phyloP scores from a whole-genome alignment of 257 asterid genomes.

The Cruciata laevipes region DNA sequence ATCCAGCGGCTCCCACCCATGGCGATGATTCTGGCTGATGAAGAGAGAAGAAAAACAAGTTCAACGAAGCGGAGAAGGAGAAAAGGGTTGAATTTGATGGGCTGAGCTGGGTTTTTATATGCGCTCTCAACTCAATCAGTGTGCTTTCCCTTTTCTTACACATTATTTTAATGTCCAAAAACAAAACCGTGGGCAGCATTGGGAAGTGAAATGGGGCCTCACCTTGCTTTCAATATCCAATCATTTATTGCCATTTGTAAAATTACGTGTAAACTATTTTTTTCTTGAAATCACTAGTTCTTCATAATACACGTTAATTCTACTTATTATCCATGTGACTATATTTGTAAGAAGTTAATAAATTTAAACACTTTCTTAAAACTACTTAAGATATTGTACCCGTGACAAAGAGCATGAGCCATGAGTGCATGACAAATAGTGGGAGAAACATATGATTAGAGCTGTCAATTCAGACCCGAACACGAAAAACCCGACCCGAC shows the following conservation, averaged over 20 bases:
- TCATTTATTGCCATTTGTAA: not conserved
- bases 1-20: not conserved
- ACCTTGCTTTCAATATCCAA: not conserved
- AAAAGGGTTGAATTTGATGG: not conserved
- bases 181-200: not conserved
- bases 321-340: no score
- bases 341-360: no score
- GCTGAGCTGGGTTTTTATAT: not conserved
- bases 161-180: not conserved
- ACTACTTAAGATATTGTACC: no score
- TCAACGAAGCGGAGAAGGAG: not conserved
- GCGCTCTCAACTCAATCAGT: not conserved
- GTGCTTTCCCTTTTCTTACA: not conserved
- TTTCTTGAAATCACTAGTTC: no score
- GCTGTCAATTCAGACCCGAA: no score
- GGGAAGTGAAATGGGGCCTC: not conserved
- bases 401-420: no score
- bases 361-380: no score
- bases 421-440: no score
- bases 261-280: no score
- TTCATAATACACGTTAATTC: no score
- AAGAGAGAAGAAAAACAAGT: not conserved
- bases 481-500: no score
- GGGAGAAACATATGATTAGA: no score
- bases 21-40: not conserved